Evolutionary conservation across 1,284 basidiomycete genomes (phyloP).

Genomic region (Ganoderma leucocontextum): DNA sequence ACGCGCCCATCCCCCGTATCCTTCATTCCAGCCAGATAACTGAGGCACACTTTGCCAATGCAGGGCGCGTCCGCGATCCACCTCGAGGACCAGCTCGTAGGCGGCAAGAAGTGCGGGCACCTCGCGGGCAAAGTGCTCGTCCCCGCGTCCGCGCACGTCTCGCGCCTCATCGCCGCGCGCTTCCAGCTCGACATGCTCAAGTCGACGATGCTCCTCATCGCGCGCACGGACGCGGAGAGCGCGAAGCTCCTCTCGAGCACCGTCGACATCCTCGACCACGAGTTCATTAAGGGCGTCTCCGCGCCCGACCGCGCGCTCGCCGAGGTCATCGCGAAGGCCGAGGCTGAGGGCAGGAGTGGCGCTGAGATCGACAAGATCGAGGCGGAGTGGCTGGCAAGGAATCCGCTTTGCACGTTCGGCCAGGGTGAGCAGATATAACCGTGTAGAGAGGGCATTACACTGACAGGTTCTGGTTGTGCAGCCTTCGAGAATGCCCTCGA

Average conservation of each 20-base stretch:
- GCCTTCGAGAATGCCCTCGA: conserved; percentile 71
- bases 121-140: conserved; percentile 94
- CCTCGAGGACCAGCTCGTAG: conserved; percentile 92
- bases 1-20: conserved; percentile 32
- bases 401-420: conserved; percentile 85
- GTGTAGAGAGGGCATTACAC: background rate
- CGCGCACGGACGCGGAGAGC: conserved; percentile 93
- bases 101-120: conserved; percentile 95
- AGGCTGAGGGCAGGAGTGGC: conserved; percentile 71
- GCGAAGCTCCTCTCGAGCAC: conserved; percentile 87
- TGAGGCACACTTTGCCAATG: conserved; percentile 37
- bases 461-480: conserved; percentile 38
- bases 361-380: conserved; percentile 82
- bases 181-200: conserved; percentile 91
- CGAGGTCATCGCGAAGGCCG: conserved; percentile 80
- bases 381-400: conserved; percentile 77
- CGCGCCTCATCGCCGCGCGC: conserved; percentile 83
- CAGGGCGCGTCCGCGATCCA: conserved; percentile 90
- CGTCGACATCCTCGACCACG: conserved; percentile 79
- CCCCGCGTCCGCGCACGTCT: conserved; percentile 86
- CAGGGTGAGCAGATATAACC: conserved; percentile 60
- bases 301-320: conserved; percentile 66
- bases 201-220: conserved; percentile 89
- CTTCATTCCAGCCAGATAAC: background rate
- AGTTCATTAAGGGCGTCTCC: conserved; percentile 82